Percentiles rank a stretch among this genome's conserved stretches.
Conservation (phyloP, 148 eudicot species). For the Selenicereus undatus region DNA sequence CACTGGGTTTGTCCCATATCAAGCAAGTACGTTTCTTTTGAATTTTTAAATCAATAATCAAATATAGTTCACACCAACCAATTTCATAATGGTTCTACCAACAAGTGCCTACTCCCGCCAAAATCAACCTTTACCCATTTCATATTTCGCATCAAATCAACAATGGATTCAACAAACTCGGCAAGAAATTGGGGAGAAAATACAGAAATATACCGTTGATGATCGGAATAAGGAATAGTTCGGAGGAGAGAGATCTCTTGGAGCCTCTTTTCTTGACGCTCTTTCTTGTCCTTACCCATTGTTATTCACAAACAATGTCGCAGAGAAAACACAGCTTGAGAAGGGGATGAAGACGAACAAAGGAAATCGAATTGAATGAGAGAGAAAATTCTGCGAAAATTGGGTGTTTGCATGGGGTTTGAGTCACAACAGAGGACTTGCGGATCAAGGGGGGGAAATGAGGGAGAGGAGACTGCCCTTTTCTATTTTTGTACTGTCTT, state of each 20-base stretch:
- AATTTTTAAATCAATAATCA: too few relatives aligned
- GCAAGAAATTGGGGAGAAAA: background rate
- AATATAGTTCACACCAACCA: too few relatives aligned
- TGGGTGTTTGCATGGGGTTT: conserved; percentile 3
- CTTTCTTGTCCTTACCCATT: conserved; percentile 53
- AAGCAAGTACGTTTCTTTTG: too few relatives aligned
- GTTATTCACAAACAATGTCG: background rate
- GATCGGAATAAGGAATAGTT: conserved; percentile 80
- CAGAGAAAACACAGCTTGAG: background rate
- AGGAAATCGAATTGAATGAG: background rate
- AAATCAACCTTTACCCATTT: background rate
- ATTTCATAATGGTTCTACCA: too few relatives aligned
- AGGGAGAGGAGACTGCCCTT: background rate
- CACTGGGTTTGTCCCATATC: too few relatives aligned
- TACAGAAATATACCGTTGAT: conserved; percentile 50
- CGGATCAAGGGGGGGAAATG: background rate
- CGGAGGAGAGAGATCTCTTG: conserved; percentile 86
- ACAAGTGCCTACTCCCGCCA: background rate
- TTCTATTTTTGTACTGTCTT: conserved; percentile 2
- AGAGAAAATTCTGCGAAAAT: background rate
- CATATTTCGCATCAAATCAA: background rate
- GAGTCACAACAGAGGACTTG: background rate
- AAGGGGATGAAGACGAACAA: background rate
- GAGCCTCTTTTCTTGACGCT: conserved; percentile 70
- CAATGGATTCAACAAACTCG: background rate